phyloP scores from a whole-genome alignment of 768 basidiomycete species.

The Russula emetica region DNA sequence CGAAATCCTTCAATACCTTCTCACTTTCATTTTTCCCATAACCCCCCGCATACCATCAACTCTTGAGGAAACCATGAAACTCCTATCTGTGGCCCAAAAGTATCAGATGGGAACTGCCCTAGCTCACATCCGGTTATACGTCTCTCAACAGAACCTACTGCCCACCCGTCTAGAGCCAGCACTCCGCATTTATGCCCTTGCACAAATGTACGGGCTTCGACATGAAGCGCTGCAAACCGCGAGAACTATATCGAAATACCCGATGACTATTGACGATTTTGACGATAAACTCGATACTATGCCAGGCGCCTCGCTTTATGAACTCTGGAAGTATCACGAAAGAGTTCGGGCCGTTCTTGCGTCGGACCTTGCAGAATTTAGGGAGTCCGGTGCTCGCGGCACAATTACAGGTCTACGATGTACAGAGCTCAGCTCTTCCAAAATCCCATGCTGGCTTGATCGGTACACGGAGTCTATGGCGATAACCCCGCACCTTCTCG shows the following conservation, averaged over 20 bases:
- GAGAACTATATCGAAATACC: not conserved
- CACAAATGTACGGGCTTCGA: conserved; percentile 6
- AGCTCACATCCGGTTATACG: too few species aligned
- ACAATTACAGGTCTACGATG: not conserved
- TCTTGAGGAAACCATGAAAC: too few species aligned
- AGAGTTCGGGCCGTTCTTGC: not conserved
- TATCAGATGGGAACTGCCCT: too few species aligned
- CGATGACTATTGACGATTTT: not conserved
- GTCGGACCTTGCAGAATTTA: not conserved
- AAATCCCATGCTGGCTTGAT: not conserved
- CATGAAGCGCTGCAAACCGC: not conserved
- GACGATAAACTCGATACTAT: not conserved
- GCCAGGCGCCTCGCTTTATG: not conserved
- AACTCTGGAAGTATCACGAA: conserved; percentile 16
- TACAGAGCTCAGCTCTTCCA: not conserved
- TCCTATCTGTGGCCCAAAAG: too few species aligned
- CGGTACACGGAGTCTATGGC: not conserved
- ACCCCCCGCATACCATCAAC: too few species aligned
- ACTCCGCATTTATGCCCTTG: not conserved
- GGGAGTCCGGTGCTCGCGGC: not conserved
- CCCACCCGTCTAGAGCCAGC: not conserved
- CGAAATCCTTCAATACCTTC: too few species aligned
- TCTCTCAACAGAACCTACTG: too few species aligned
- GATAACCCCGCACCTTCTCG: not conserved
- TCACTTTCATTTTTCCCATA: too few species aligned